These are phyloP conservation scores for Catunica adiposa DNA, from an alignment of 2,329 filamentous ascomycete genomes.

Conservation along the genomic window DNA sequence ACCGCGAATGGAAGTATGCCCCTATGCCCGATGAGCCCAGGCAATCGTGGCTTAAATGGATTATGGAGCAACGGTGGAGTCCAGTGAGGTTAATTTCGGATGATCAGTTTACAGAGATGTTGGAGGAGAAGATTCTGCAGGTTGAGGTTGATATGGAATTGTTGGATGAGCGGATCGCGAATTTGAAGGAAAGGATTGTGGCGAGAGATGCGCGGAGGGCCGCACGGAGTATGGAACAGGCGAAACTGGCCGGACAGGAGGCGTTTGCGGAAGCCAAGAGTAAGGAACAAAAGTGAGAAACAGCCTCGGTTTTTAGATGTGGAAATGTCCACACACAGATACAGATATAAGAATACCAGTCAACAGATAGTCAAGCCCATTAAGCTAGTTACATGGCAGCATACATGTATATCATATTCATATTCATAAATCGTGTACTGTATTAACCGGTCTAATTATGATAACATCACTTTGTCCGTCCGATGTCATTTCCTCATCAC, in stretches of 20 bases:
- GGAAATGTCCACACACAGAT: background rate
- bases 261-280: background rate
- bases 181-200: constrained; percentile 18
- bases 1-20: constrained; percentile 17
- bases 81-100: constrained; percentile 55
- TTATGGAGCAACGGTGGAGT: constrained; percentile 48
- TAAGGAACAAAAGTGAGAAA: background rate
- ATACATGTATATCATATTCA: background rate
- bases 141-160: constrained; percentile 64
- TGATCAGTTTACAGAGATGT: constrained; percentile 53
- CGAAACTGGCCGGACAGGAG: background rate
- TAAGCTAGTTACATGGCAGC: background rate
- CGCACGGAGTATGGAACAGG: background rate
- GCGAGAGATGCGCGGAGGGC: constrained; percentile 4
- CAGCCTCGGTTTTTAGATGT: background rate
- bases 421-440: background rate
- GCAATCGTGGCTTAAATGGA: constrained; percentile 18
- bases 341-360: background rate
- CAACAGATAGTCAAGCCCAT: background rate
- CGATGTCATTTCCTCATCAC: background rate
- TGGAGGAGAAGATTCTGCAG: constrained; percentile 53
- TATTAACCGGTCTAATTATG: background rate
- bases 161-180: constrained; percentile 55
- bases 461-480: background rate
- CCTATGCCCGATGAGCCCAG: constrained; percentile 21